phyloP scores from a whole-genome alignment of 1,284 basidiomycete genomes.

The Irpex sp. region DNA sequence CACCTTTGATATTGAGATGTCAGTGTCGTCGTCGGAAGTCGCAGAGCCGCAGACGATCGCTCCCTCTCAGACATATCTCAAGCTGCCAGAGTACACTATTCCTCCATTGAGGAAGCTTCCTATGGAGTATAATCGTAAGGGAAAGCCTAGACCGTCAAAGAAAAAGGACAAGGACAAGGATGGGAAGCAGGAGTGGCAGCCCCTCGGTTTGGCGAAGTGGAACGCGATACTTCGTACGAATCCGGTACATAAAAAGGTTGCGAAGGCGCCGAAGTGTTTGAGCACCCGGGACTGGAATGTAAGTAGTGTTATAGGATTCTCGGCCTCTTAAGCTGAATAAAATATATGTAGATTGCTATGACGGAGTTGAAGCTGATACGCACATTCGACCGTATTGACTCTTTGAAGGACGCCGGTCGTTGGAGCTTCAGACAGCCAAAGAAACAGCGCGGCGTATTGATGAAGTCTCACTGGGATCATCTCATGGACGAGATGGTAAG shows the following conservation, averaged over 20 bases:
- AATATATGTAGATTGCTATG: conserved; percentile 60
- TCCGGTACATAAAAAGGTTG: conserved; percentile 65
- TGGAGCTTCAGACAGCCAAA: conserved; percentile 98
- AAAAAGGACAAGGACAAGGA: conserved; percentile 50
- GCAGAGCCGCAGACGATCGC: conserved; percentile 14
- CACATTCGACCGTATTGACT: conserved; percentile 84
- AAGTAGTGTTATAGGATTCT: conserved; percentile 25
- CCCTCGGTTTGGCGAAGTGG: conserved; percentile 71
- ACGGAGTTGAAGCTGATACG: conserved; percentile 74
- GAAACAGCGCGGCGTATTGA: conserved; percentile 78
- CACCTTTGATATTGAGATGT: conserved; percentile 13
- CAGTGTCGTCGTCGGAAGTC: neutral
- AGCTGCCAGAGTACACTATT: conserved; percentile 41
- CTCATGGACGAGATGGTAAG: conserved; percentile 94
- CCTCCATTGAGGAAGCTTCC: conserved; percentile 63
- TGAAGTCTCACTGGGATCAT: conserved; percentile 95
- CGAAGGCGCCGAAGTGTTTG: conserved; percentile 69
- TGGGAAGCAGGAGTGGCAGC: conserved; percentile 52
- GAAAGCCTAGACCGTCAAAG: conserved; percentile 51
- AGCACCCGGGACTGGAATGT: conserved; percentile 79
- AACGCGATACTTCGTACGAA: conserved; percentile 67
- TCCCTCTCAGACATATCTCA: conserved; percentile 3
- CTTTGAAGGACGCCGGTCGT: conserved; percentile 73
- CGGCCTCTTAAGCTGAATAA: no score
- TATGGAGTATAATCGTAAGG: conserved; percentile 58